phyloP scores from a whole-genome alignment of 2,329 filamentous ascomycete species.

The Capronia coronata region DNA sequence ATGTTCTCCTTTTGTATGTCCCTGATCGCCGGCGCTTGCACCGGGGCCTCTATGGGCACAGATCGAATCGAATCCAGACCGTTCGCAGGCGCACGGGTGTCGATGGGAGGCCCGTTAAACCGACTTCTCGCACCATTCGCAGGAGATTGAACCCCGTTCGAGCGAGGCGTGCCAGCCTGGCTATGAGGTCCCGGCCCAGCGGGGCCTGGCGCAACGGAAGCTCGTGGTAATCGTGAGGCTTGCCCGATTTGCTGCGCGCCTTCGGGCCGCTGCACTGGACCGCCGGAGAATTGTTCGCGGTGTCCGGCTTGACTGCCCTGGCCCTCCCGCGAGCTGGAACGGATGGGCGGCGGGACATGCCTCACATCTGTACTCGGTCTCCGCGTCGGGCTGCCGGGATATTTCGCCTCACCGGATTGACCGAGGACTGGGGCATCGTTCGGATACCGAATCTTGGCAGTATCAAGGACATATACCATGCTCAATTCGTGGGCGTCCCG shows the following conservation, averaged over 20 bases:
- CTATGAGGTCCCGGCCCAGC: slow-evolving; percentile 59
- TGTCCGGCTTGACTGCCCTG: slow-evolving; percentile 34
- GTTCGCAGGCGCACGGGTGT: slow-evolving; percentile 29
- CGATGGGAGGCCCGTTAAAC: slow-evolving; percentile 42
- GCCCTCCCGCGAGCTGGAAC: slow-evolving; percentile 39
- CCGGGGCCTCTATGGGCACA: slow-evolving; percentile 13
- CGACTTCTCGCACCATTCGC: slow-evolving; percentile 15
- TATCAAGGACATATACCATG: slow-evolving; percentile 86
- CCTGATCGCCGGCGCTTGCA: slow-evolving; percentile 21
- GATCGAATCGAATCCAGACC: slow-evolving; percentile 20
- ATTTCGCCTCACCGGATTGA: slow-evolving; percentile 38
- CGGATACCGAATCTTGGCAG: slow-evolving; percentile 91
- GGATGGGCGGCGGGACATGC: slow-evolving; percentile 36
- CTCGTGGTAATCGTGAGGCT: slow-evolving; percentile 55
- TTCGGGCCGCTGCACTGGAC: slow-evolving; percentile 27
- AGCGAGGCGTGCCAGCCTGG: slow-evolving; percentile 53
- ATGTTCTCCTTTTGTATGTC: slow-evolving; percentile 23
- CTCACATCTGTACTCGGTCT: slow-evolving; percentile 44
- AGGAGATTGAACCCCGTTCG: slow-evolving; percentile 34
- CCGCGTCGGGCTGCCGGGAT: slow-evolving; percentile 33
- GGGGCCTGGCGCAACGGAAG: slow-evolving; percentile 53
- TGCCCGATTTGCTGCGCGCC: slow-evolving; percentile 31
- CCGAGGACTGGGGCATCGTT: slow-evolving; percentile 54
- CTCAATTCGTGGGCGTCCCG: slow-evolving; percentile 77
- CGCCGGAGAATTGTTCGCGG: slow-evolving; percentile 24